Evolutionary conservation across 202 grass and related monocot species (phyloP).

Genomic region (Bolboschoenoplectus hybrid): DNA sequence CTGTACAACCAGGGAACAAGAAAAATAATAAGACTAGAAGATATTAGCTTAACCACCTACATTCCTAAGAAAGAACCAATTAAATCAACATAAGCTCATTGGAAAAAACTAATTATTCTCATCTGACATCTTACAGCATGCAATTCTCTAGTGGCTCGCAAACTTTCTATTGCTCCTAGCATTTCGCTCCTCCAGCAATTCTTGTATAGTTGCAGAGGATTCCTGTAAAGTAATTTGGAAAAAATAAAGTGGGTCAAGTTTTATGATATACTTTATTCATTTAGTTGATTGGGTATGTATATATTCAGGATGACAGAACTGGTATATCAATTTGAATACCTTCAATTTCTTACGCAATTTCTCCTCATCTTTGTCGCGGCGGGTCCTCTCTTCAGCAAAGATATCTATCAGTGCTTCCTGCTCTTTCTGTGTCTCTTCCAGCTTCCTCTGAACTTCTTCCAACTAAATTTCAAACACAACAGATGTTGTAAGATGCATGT

Average conservation of each 20-base stretch:
- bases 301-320: not conserved
- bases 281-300: not conserved
- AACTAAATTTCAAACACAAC: slow-evolving; percentile 46
- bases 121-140: not conserved
- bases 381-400: slow-evolving; percentile 74
- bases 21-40: not conserved
- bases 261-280: slow-evolving; percentile 14
- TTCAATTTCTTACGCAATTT: slow-evolving; percentile 66
- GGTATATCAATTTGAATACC: slow-evolving; percentile 41
- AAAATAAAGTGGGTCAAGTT: not conserved
- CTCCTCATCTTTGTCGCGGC: slow-evolving; percentile 58
- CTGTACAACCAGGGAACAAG: not conserved
- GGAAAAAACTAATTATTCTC: not conserved
- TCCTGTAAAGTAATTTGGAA: slow-evolving; percentile 49
- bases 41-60: not conserved
- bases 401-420: slow-evolving; percentile 62
- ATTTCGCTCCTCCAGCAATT: slow-evolving; percentile 52
- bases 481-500: not conserved
- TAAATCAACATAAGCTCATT: not conserved
- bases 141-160: not conserved
- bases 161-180: slow-evolving; percentile 42
- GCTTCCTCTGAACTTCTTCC: slow-evolving; percentile 61
- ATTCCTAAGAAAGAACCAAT: not conserved
- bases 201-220: slow-evolving; percentile 52
- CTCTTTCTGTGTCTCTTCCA: slow-evolving; percentile 62